Evolutionary conservation across 108 stramenopile genomes (phyloP).

Genomic region (Mediolabrus comicus): DNA sequence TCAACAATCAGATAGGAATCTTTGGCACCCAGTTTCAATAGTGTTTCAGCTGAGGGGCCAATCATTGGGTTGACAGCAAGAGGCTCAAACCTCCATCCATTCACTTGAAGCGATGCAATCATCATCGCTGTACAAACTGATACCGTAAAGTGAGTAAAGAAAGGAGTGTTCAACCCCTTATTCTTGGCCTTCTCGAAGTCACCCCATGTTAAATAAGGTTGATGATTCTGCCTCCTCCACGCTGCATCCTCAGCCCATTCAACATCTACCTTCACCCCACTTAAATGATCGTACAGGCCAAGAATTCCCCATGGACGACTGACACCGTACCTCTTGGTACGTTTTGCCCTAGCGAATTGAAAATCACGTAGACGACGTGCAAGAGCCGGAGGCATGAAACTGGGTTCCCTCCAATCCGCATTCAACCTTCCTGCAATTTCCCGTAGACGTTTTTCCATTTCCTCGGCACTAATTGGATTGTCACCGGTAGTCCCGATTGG

Average conservation of each 20-base stretch:
- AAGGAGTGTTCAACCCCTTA: conserved; percentile 64
- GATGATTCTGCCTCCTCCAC: conserved; percentile 64
- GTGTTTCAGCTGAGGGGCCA: conserved; percentile 85
- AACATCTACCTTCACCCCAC: conserved; percentile 74
- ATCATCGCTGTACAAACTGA: conserved; percentile 66
- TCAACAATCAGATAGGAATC: conserved; percentile 86
- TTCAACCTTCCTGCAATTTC: conserved; percentile 75
- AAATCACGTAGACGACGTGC: conserved; percentile 53
- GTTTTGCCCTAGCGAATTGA: conserved; percentile 64
- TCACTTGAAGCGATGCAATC: conserved; percentile 71
- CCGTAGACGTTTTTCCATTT: conserved; percentile 71
- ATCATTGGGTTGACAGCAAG: conserved; percentile 80
- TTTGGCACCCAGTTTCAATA: conserved; percentile 88
- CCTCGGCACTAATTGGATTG: conserved; percentile 39
- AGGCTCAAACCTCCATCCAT: conserved; percentile 85
- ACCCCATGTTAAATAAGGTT: conserved; percentile 80
- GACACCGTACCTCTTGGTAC: conserved; percentile 43
- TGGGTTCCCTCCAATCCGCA: conserved; percentile 67
- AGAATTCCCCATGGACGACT: conserved; percentile 76
- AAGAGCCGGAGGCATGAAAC: conserved; percentile 70
- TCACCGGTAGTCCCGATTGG: conserved; percentile 6
- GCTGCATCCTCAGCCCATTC: conserved; percentile 93
- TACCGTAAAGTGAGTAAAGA: conserved; percentile 71
- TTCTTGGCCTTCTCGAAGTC: conserved; percentile 76
- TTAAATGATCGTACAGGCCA: conserved; percentile 80